Base-by-base conservation (phyloP, 202 grass and related monocot species). In the Digitaria exilis region DNA sequence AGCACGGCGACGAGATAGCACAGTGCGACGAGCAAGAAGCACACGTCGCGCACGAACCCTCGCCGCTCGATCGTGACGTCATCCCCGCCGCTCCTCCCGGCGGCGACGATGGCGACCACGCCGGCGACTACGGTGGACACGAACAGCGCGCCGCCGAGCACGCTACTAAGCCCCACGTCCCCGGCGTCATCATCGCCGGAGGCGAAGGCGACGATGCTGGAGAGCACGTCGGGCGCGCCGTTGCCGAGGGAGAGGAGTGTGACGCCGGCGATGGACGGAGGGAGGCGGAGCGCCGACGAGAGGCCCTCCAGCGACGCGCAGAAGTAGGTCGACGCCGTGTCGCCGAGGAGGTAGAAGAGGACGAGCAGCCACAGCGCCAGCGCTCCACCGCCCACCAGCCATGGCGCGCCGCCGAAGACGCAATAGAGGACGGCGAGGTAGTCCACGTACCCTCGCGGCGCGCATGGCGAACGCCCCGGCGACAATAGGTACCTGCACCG, bases 311-410 rank as follows among this genome's bases (percentile, higher is more conserved):
- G 84, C 24, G 81, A 76, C 9, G 86, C 77, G 89, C 91, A 97
- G 80, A 97, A 97, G 87, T 89, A 97, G 22, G 16, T 55, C 13
- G 94, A 87, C 6, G 94, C 94, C 22, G 94, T 97, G 86, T 91
- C 89, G 18, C 91, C 91, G 8, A 97, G 88, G 39, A 97, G 75
- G 83, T 97, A 97, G 82, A 97, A 97, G 50, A 97, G 91, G 18
- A 93, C 41, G 4, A 93, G 65, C 21, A 97, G 71, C 91, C 88
- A 97, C n/a, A n/a, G n/a, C n/a, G n/a, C n/a, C n/a, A n/a, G n/a
- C n/a, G n/a, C n/a, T n/a, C n/a, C n/a, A n/a, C n/a, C n/a, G n/a
- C n/a, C n/a, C 13, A n/a, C n/a, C n/a, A 96, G 70, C 49, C 65
- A 22, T 8, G 86, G 81, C 24, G 55, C 24, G n/a, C 59, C n/a